These are phyloP conservation scores for Cercospora sp. DNA, from an alignment of 2,329 filamentous ascomycete species.

Conservation along the genomic window DNA sequence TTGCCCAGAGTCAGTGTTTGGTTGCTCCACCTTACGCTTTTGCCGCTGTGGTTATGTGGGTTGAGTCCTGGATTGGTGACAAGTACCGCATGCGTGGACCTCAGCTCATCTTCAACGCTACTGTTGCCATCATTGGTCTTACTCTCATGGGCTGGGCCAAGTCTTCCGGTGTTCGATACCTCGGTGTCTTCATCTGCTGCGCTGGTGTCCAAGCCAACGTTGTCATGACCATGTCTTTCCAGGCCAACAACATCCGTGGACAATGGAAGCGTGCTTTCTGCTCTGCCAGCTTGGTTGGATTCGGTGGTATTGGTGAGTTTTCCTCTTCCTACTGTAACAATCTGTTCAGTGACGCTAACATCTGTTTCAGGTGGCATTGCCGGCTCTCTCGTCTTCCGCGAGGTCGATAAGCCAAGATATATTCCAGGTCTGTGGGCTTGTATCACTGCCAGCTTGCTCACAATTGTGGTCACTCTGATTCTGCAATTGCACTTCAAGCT, in stretches of 20 bases:
- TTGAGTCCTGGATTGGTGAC: slow-evolving; percentile 44
- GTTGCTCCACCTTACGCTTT: slow-evolving; percentile 69
- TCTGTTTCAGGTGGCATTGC: slow-evolving; percentile 32
- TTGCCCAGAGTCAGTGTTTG: slow-evolving; percentile 67
- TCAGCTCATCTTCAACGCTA: slow-evolving; percentile 64
- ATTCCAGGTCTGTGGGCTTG: slow-evolving; percentile 32
- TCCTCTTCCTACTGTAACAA: slow-evolving; percentile 34
- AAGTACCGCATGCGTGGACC: slow-evolving; percentile 61
- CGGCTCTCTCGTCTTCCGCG: slow-evolving; percentile 24
- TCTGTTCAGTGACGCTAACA: slow-evolving; percentile 10
- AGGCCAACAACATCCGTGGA: slow-evolving; percentile 82
- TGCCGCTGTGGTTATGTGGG: slow-evolving; percentile 63
- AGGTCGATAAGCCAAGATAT: slow-evolving; percentile 28
- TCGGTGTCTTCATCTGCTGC: slow-evolving; percentile 72
- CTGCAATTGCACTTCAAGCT: slow-evolving; percentile 29
- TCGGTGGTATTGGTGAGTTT: slow-evolving; percentile 54
- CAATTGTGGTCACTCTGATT: slow-evolving; percentile 22
- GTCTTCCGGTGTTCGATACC: slow-evolving; percentile 62
- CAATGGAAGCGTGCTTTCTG: slow-evolving; percentile 83
- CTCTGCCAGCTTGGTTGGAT: slow-evolving; percentile 71
- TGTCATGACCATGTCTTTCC: slow-evolving; percentile 74
- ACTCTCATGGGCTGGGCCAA: slow-evolving; percentile 70
- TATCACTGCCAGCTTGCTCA: slow-evolving; percentile 28
- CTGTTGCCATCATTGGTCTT: slow-evolving; percentile 64
- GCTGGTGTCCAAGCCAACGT: slow-evolving; percentile 75